These are phyloP conservation scores for Panicum miliaceum DNA, from an alignment of 176 grass and related monocot species.

Conservation along the genomic window DNA sequence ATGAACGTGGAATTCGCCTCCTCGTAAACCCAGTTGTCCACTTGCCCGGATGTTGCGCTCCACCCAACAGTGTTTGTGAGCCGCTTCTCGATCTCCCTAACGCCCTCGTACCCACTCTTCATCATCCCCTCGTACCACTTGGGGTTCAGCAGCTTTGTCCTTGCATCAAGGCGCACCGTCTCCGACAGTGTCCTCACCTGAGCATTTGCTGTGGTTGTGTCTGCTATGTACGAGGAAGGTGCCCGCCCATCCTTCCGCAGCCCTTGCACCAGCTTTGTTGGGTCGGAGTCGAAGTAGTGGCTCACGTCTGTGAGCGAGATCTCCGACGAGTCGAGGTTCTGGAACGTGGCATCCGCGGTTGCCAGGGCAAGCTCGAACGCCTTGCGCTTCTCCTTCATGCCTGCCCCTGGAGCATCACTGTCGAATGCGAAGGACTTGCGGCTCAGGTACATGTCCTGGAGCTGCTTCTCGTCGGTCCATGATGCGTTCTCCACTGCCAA, in stretches of 20 bases:
- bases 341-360: slow-evolving; percentile 95
- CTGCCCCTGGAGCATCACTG: slow-evolving; percentile 78
- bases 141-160: slow-evolving; percentile 97
- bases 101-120: slow-evolving; percentile 92
- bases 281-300: slow-evolving; percentile 99
- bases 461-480: slow-evolving; percentile 96
- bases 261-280: slow-evolving; percentile 90
- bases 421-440: slow-evolving; percentile 97
- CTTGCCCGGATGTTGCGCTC: slow-evolving; percentile 96
- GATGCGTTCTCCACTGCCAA: slow-evolving; percentile 96
- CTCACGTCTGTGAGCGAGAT: slow-evolving; percentile 99
- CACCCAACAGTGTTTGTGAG: slow-evolving; percentile 97
- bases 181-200: slow-evolving; percentile 93
- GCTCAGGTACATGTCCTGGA: slow-evolving; percentile 99
- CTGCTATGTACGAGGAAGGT: slow-evolving; percentile 82
- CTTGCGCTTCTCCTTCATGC: slow-evolving; percentile 90
- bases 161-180: slow-evolving; percentile 86
- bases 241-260: slow-evolving; percentile 87
- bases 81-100: slow-evolving; percentile 93
- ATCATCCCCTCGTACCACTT: slow-evolving; percentile 99
- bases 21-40: slow-evolving; percentile 99
- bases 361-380: slow-evolving; percentile 89
- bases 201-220: slow-evolving; percentile 96
- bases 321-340: slow-evolving; percentile 98
- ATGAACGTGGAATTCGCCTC: slow-evolving; percentile 94